phyloP scores from a whole-genome alignment of 176 grass and related monocot species.

The Miscanthus lutarioriparius region DNA sequence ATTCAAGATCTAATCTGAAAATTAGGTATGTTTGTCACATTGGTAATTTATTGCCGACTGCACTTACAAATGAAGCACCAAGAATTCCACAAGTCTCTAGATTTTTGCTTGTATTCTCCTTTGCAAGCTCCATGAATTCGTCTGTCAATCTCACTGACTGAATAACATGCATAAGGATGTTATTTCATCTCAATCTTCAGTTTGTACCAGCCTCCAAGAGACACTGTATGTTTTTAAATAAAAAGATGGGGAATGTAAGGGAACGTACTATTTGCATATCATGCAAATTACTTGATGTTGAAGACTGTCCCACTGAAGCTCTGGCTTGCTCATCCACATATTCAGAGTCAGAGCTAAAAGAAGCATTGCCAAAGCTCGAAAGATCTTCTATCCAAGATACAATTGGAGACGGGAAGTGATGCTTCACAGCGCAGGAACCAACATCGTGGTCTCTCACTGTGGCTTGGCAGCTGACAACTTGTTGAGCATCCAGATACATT shows the following conservation, averaged over 20 bases:
- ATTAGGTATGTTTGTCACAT: not conserved
- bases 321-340: slow-evolving; percentile 44
- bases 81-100: slow-evolving; percentile 94
- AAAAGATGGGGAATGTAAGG: slow-evolving; percentile 9
- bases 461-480: not conserved
- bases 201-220: not conserved
- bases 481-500: slow-evolving; percentile 17
- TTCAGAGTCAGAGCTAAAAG: slow-evolving; percentile 49
- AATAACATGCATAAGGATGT: slow-evolving; percentile 30
- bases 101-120: slow-evolving; percentile 87
- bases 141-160: slow-evolving; percentile 88
- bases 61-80: slow-evolving; percentile 90
- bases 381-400: slow-evolving; percentile 90
- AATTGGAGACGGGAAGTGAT: slow-evolving; percentile 66
- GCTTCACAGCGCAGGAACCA: slow-evolving; percentile 54
- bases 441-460: not conserved
- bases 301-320: slow-evolving; percentile 49
- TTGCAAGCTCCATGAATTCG: slow-evolving; percentile 96
- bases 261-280: slow-evolving; percentile 83
- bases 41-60: slow-evolving; percentile 3
- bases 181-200: slow-evolving; percentile 22
- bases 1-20: slow-evolving; percentile 22
- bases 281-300: slow-evolving; percentile 56
- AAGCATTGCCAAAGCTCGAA: slow-evolving; percentile 49
- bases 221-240: not conserved